These are phyloP conservation scores for Claviceps pusilla DNA, from an alignment of 2,329 filamentous ascomycete species.

Conservation along the genomic window DNA sequence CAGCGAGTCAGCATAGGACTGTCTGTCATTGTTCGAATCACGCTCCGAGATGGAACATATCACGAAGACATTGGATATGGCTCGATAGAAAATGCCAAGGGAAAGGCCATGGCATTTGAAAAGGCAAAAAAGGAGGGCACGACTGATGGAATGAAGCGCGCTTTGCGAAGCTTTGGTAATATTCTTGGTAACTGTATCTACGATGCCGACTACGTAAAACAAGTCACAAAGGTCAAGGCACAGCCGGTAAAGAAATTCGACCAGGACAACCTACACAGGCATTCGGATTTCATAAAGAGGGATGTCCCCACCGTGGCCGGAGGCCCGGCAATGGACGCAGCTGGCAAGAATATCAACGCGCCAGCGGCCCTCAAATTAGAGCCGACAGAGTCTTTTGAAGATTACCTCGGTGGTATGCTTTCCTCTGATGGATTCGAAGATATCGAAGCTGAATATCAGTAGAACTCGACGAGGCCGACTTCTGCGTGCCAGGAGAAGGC, in stretches of 20 bases:
- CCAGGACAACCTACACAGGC: conserved; percentile 64
- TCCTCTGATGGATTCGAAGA: conserved; percentile 23
- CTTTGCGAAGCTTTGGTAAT: conserved; percentile 85
- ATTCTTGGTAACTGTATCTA: conserved; percentile 97
- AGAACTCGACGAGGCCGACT: conserved; percentile 66
- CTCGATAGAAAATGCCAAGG: conserved; percentile 88
- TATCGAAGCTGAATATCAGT: conserved; percentile 24
- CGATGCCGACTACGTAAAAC: conserved; percentile 83
- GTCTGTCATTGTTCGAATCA: conserved; percentile 81
- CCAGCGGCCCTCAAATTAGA: conserved; percentile 15
- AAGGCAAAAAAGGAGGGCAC: conserved; percentile 98
- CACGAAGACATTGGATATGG: conserved; percentile 97
- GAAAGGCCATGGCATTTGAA: conserved; percentile 90
- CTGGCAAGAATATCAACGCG: conserved; percentile 1
- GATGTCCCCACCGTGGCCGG: conserved; percentile 22
- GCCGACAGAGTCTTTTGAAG: conserved; percentile 33
- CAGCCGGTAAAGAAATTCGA: conserved; percentile 59
- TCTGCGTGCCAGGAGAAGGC: conserved; percentile 51
- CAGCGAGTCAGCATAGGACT: conserved; percentile 71
- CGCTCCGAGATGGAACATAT: conserved; percentile 82
- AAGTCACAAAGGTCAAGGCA: conserved; percentile 80
- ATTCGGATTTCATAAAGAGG: conserved; percentile 58
- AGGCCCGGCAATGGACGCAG: background rate
- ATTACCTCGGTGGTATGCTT: conserved; percentile 33
- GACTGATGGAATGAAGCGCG: conserved; percentile 82